These are phyloP conservation scores for Tolypocladium endophyticum DNA, from an alignment of 2,329 filamentous ascomycete species.

Conservation along the genomic window DNA sequence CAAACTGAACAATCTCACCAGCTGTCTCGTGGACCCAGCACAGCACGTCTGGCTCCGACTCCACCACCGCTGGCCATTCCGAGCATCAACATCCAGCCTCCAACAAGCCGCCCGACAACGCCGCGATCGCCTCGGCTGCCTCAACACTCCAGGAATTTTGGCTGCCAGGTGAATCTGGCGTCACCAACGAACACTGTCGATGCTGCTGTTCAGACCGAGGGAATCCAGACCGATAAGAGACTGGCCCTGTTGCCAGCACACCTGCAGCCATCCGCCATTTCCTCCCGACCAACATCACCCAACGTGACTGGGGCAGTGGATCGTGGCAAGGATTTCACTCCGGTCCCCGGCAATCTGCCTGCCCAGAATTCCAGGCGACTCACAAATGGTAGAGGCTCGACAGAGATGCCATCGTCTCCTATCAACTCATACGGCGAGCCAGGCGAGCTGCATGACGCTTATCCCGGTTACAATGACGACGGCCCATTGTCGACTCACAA, in stretches of 20 bases:
- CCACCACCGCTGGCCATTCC: conserved; percentile 52
- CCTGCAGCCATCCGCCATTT: conserved; percentile 67
- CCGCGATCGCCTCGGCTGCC: conserved; percentile 65
- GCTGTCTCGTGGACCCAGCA: conserved; percentile 8
- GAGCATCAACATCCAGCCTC: conserved; percentile 84
- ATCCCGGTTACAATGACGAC: conserved; percentile 73
- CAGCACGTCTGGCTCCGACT: conserved; percentile 15
- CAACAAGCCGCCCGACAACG: conserved; percentile 71
- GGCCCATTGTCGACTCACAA: conserved; percentile 55
- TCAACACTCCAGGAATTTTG: conserved; percentile 71
- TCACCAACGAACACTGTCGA: conserved; percentile 13
- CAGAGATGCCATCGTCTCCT: conserved; percentile 42
- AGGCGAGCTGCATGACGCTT: conserved; percentile 45
- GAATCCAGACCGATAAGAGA: conserved; percentile 74
- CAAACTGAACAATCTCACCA: conserved; percentile 39
- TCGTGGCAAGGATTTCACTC: conserved; percentile 34
- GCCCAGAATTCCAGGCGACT: conserved; percentile 51
- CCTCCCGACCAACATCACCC: conserved; percentile 49
- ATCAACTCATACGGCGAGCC: conserved; percentile 23
- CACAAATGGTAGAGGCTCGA: conserved; percentile 30
- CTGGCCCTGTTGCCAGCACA: conserved; percentile 65
- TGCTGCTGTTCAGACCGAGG: conserved; percentile 69
- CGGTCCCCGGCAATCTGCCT: conserved; percentile 42
- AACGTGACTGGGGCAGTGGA: conserved; percentile 19
- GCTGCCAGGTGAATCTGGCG: conserved; percentile 59